Base-by-base conservation (phyloP, 2,329 filamentous ascomycete species). In the Penicillium expansum region DNA sequence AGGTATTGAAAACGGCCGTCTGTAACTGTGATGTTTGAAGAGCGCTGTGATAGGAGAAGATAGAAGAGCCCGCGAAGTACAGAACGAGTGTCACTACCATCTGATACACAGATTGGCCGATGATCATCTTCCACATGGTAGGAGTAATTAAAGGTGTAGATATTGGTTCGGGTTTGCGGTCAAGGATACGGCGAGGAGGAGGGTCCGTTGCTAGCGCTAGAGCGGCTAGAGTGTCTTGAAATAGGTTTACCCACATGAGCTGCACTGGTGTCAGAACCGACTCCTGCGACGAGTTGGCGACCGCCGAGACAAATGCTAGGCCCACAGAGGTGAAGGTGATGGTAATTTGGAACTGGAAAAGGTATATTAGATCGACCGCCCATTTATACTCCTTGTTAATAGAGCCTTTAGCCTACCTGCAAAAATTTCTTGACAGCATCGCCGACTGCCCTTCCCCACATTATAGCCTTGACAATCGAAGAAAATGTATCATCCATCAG, bases 1-100 rank as follows among this genome's bases (percentile, higher is more conserved):
- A 89, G 0, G 82, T 85, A 71, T 89, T 89, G 76, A 89, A 89
- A 45, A 89, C 82, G 56, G 87, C 77, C 0, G 85, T 86, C 60
- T 83, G 77, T 33, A 86, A 74, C 62, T 82, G 72, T 22, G 73
- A 71, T 42, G 76, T 71, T 48, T 80, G 64, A 56, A 52, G 69
- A 52, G 16, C 69, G 59, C 47, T 79, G 69, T 62, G 53, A 64
- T 84, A 85, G 44, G 76, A 67, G 16, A 88, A 79, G 35, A 88
- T 82, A 8, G 75, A 69, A 51, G 75, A 75, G 1, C 84, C 86
- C 0, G 80, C 83, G 57, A 88, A 89, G 71, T 88, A 68, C 16
- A 74, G 59, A n/a, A 73, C 60, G 10, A 75, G 56, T 8, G 70
- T 73, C 14, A 75, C 70, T 8, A 65, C 63, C 32, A 75, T 66